A percentile compares a stretch with the other conserved stretches of the same genome.
These are phyloP conservation scores for Trichoderma parareesei DNA, from an alignment of 495 filamentous ascomycete species.

Conservation along the genomic window DNA sequence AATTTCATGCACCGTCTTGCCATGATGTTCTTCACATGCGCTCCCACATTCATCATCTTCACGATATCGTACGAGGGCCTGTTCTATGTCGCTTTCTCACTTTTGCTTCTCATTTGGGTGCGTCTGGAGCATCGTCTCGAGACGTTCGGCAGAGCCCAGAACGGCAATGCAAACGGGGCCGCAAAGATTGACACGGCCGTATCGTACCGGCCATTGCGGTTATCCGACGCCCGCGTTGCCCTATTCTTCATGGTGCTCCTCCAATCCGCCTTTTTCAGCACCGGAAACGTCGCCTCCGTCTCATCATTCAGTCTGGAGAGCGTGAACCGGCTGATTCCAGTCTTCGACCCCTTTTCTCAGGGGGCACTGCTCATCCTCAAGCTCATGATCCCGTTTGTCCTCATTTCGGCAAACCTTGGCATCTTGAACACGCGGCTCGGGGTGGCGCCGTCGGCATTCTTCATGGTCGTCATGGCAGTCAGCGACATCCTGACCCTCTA, in stretches of 20 bases:
- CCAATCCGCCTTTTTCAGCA: conserved; percentile 94
- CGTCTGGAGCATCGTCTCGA: conserved; percentile 77
- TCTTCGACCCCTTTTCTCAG: conserved; percentile 93
- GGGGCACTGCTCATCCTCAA: conserved; percentile 82
- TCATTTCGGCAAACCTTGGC: conserved; percentile 88
- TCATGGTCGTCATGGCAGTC: conserved; percentile 91
- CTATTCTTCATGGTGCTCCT: conserved; percentile 93
- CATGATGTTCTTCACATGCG: conserved; percentile 87
- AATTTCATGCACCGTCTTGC: conserved; percentile 87
- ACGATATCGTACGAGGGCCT: conserved; percentile 97
- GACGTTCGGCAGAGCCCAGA: conserved; percentile 29
- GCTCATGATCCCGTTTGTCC: conserved; percentile 84
- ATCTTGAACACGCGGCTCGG: conserved; percentile 82
- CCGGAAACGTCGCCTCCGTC: conserved; percentile 90
- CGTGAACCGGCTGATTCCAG: conserved; percentile 82
- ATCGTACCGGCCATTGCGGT: conserved; percentile 61
- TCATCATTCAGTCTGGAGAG: conserved; percentile 91
- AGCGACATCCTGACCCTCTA: conserved; percentile 89
- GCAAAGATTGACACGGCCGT: background rate
- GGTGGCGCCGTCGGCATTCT: conserved; percentile 74
- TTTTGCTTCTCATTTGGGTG: conserved; percentile 82
- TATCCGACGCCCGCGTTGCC: conserved; percentile 76
- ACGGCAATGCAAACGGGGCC: conserved; percentile 12
- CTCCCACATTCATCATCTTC: conserved; percentile 89
- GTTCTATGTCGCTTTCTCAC: conserved; percentile 87